Conservation (phyloP, 1,284 basidiomycete genomes). For the Albatrellus sp. region DNA sequence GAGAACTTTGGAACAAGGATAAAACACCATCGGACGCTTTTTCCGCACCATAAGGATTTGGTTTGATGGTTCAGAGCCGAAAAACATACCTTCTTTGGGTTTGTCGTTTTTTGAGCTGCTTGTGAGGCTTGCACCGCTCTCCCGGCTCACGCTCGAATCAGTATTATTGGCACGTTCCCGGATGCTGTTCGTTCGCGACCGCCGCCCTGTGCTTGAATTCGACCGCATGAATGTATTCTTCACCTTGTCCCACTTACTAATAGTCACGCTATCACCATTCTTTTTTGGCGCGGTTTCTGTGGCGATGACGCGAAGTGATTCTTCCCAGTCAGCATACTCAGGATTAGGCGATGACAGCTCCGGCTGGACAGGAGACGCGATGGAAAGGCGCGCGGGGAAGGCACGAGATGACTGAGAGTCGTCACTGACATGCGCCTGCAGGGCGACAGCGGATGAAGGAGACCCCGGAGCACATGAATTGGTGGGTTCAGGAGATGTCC, state of each 20-base stretch:
- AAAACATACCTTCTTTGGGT: constrained; percentile 19
- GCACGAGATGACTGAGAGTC: constrained; percentile 35
- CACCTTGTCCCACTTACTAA: constrained; percentile 58
- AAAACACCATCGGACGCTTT: constrained; percentile 11
- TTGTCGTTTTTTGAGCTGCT: constrained; percentile 41
- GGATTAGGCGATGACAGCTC: constrained; percentile 40
- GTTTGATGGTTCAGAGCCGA: not conserved
- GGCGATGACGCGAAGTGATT: constrained; percentile 25
- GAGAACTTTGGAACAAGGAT: constrained; percentile 33
- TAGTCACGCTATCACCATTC: constrained; percentile 17
- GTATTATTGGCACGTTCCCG: constrained; percentile 47
- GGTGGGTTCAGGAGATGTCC: constrained; percentile 39
- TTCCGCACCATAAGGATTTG: not conserved
- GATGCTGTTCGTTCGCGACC: constrained; percentile 68
- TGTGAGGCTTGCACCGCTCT: constrained; percentile 59
- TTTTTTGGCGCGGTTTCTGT: constrained; percentile 40
- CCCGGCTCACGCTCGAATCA: constrained; percentile 60
- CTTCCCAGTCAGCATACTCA: constrained; percentile 45
- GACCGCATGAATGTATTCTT: constrained; percentile 49
- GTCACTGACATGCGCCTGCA: constrained; percentile 23
- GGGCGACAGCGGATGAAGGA: constrained; percentile 33
- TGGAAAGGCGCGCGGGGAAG: constrained; percentile 46
- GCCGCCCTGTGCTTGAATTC: constrained; percentile 50
- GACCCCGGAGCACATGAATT: constrained; percentile 35
- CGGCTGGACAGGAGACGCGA: constrained; percentile 42